These are phyloP conservation scores for Hymenoscyphus linearis DNA, from an alignment of 2,329 filamentous ascomycete genomes.

Conservation along the genomic window DNA sequence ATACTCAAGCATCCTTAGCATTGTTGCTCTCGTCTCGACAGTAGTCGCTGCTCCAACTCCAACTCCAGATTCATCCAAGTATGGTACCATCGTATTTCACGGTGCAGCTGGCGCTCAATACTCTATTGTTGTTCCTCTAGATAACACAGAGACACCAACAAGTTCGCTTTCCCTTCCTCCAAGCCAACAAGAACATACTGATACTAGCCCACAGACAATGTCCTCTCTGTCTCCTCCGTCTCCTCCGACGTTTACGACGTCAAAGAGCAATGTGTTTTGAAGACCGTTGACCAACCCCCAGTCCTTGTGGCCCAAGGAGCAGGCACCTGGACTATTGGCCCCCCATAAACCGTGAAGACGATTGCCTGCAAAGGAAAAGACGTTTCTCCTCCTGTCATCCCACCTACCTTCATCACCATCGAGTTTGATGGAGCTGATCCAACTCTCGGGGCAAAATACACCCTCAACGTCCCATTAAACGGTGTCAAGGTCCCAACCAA, in stretches of 20 bases:
- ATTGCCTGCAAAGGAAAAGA: slow-evolving; percentile 17
- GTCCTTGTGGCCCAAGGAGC: slow-evolving; percentile 21
- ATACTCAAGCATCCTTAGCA: slow-evolving; percentile 15
- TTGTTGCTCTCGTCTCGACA: slow-evolving; percentile 17
- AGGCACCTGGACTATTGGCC: slow-evolving; percentile 23
- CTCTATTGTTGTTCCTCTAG: slow-evolving; percentile 19
- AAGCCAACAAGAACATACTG: neutral
- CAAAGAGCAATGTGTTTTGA: slow-evolving; percentile 18
- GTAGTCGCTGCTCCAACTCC: slow-evolving; percentile 14
- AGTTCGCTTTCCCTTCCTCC: slow-evolving; percentile 7
- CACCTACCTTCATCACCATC: slow-evolving; percentile 16
- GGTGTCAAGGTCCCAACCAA: slow-evolving; percentile 19
- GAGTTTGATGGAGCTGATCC: slow-evolving; percentile 25
- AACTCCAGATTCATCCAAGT: neutral
- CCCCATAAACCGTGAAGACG: slow-evolving; percentile 23
- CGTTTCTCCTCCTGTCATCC: neutral
- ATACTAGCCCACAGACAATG: slow-evolving; percentile 17
- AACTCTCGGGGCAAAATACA: slow-evolving; percentile 20
- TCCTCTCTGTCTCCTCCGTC: slow-evolving; percentile 24
- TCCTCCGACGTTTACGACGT: slow-evolving; percentile 16
- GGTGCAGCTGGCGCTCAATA: slow-evolving; percentile 26
- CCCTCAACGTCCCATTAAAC: slow-evolving; percentile 21
- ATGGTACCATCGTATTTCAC: slow-evolving; percentile 17
- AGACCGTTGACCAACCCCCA: slow-evolving; percentile 23
- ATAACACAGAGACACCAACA: slow-evolving; percentile 14